Base-by-base conservation (phyloP, 352 stramenopile species). In the Stephanocyclus meneghinianus region DNA sequence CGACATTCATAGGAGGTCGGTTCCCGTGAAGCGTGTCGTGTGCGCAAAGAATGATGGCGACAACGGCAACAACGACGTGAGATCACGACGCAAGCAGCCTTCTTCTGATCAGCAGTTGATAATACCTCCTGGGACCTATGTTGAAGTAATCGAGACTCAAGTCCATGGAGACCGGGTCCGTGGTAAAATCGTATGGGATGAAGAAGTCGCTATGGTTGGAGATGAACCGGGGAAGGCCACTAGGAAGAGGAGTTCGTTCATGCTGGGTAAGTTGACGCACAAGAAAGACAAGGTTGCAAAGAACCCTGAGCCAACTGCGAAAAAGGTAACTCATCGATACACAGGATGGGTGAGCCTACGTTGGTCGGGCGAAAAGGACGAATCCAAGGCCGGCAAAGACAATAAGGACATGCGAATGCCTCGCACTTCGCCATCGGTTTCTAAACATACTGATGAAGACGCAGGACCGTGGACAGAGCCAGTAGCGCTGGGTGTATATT, bases 121-220 rank as follows among this genome's bases (percentile, higher is more conserved):
- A 0, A 61, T 80, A 26, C n/a, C 73, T 59, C 65, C 65, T 3
- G 64, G 55, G 51, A 47, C 2, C 1, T 74, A 64, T 44, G 40
- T 80, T 18, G 73, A 80, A 50, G 56, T 80, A 18, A 7, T 75
- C 13, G 73, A 80, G 29, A 75, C 64, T 26, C 64, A 80, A 60
- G 55, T 74, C 7, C 73, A 80, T 42, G 73, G 65, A 2, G 65
- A 55, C 3, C 10, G 66, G 21, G 60, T 81, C 16, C 65, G 66
- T 10, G 66, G 65, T 4, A 29, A 64, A n/a, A 76, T 76, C 45
- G 10, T 57, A 13, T 81, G 65, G 57, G 66, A 76, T 26, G 55
- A 64, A 30, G 47, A 67, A 29, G 40, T 68, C 18, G 72, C 47
- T 7, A 13, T 42, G 8, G 53, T 40, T 16, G 37, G 48, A 15